Percentiles rank a stretch among this genome's conserved stretches.
Conservation (phyloP, 2,329 filamentous ascomycete genomes). For the Talaromyces sp. region DNA sequence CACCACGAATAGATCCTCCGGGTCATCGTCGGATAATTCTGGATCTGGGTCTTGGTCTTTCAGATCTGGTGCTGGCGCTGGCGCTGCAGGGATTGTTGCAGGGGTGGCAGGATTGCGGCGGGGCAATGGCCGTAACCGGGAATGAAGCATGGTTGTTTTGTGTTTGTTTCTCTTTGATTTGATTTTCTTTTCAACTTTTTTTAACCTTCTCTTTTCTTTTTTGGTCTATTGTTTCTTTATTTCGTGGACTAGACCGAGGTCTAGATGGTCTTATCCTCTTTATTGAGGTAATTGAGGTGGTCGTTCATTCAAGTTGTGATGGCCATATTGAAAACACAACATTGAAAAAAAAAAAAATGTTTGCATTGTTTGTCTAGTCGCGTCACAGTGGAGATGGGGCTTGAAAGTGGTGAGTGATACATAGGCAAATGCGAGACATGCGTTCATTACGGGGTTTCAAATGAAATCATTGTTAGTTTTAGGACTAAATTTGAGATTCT, state of each 20-base stretch:
- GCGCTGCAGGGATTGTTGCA: not conserved
- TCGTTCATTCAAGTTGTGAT: too few species aligned
- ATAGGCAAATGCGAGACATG: too few species aligned
- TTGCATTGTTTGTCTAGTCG: not conserved
- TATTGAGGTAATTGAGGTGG: too few species aligned
- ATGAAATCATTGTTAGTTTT: not conserved
- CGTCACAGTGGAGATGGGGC: not conserved
- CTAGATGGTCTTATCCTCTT: too few species aligned
- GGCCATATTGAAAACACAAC: too few species aligned
- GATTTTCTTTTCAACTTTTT: not conserved
- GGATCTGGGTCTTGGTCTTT: constrained; percentile 17
- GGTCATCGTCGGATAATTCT: constrained; percentile 28
- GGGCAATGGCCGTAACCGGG: constrained; percentile 34
- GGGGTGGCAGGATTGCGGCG: constrained; percentile 21
- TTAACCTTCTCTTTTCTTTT: too few species aligned
- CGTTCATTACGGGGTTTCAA: not conserved
- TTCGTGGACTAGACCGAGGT: too few species aligned
- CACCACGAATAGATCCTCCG: constrained; percentile 58
- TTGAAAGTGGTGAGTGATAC: not conserved
- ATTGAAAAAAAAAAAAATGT: not conserved
- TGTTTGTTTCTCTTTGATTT: not conserved
- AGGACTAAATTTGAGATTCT: too few species aligned
- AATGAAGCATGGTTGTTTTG: constrained; percentile 31
- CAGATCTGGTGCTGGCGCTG: constrained; percentile 20
- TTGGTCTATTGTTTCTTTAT: too few species aligned